Evolutionary conservation across 768 basidiomycete species (phyloP).

Genomic region (Kwoniella dejecticola): DNA sequence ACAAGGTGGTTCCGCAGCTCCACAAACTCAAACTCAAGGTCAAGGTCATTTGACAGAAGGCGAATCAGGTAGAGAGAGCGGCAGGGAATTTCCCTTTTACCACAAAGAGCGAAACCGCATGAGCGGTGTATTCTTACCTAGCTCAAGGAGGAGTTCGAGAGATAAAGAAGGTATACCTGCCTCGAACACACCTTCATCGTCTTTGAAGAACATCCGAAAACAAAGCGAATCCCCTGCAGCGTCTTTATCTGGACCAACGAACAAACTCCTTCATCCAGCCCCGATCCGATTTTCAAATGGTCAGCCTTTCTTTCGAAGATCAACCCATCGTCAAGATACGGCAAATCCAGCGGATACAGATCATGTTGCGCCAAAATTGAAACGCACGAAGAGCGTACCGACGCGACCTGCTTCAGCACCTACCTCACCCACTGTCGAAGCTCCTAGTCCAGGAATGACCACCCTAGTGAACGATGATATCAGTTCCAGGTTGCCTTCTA

Average conservation of each 20-base stretch:
- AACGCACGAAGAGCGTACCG: conserved; percentile 7
- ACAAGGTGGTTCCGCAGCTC: conserved; percentile 1
- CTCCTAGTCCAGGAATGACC: conserved; percentile 23
- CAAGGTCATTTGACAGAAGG: conserved; percentile 5
- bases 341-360: background rate
- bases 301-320: conserved; percentile 12
- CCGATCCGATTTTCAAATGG: conserved; percentile 16
- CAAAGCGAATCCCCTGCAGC: background rate
- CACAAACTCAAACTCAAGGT: background rate
- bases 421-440: conserved; percentile 19
- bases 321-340: background rate
- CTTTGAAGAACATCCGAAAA: conserved; percentile 5
- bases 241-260: background rate
- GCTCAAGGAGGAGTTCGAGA: conserved; percentile 16
- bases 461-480: conserved; percentile 12
- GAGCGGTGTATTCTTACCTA: conserved; percentile 3
- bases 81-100: background rate
- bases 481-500: conserved; percentile 15
- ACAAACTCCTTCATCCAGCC: conserved; percentile 18
- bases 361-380: background rate
- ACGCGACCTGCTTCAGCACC: conserved; percentile 19
- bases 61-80: conserved; percentile 15
- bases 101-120: conserved; percentile 4
- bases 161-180: conserved; percentile 10
- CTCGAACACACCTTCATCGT: conserved; percentile 1